Evolutionary conservation across 2,329 filamentous ascomycete genomes (phyloP).

Genomic region (Neopestalotiopsis sp.): DNA sequence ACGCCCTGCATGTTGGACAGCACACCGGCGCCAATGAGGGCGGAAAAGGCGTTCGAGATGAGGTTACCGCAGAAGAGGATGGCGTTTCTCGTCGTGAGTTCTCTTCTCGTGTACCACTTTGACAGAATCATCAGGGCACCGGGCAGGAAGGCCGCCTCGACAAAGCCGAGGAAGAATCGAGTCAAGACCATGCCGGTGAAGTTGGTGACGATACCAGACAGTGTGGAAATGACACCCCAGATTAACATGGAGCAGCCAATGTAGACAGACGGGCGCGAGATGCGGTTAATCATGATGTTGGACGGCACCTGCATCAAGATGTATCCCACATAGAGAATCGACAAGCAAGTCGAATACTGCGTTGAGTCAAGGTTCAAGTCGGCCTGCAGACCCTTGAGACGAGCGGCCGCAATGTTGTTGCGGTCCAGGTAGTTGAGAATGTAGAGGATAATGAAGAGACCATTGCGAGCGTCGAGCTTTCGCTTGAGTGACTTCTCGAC

Average conservation of each 20-base stretch:
- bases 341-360: slow-evolving; percentile 68
- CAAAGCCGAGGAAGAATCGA: slow-evolving; percentile 65
- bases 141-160: slow-evolving; percentile 69
- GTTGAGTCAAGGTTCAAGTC: slow-evolving; percentile 54
- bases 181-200: slow-evolving; percentile 60
- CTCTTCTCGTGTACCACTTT: slow-evolving; percentile 69
- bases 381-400: slow-evolving; percentile 66
- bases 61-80: slow-evolving; percentile 65
- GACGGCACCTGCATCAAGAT: slow-evolving; percentile 67
- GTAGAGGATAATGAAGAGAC: slow-evolving; percentile 75
- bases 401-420: slow-evolving; percentile 72
- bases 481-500: slow-evolving; percentile 71
- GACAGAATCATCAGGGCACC: slow-evolving; percentile 67
- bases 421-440: slow-evolving; percentile 76
- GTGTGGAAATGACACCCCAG: slow-evolving; percentile 65
- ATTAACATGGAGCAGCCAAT: slow-evolving; percentile 57
- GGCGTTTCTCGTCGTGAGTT: slow-evolving; percentile 59
- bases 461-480: slow-evolving; percentile 74
- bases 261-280: slow-evolving; percentile 56
- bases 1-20: slow-evolving; percentile 62
- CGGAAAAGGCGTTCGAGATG: slow-evolving; percentile 64
- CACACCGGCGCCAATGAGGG: slow-evolving; percentile 63
- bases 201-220: slow-evolving; percentile 56
- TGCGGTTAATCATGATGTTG: slow-evolving; percentile 61
- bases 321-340: slow-evolving; percentile 71